Evolutionary conservation across 495 filamentous ascomycete species (phyloP), one percentile per base, ranked within the genome.

Genomic region (Podospora fimiseda): DNA sequence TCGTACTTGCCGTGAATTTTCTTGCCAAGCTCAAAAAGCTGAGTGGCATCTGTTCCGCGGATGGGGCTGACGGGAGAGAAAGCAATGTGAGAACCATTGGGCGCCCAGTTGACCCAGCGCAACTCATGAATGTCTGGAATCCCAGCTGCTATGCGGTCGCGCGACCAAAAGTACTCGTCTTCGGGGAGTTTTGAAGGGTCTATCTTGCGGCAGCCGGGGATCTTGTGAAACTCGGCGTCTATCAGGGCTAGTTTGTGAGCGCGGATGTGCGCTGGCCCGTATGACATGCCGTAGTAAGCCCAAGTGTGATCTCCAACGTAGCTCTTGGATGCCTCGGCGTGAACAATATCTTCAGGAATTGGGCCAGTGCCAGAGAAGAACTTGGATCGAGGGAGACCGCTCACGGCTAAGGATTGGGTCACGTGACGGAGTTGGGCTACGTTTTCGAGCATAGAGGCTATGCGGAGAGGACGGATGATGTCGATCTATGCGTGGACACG

Each of bases 41-140:
- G 57, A 9, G 64, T 66, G 4, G 76, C 80, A 48, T 80, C 79
- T 1, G 64, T 62, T 8, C 74, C 78, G n/a, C 70, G 59, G 24
- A 76, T 74, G n/a, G 72, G 71, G 8, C 69, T 63, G 45, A 84
- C 78, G 16, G 80, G 80, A n/a, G 69, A 72, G 63, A 81, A 84
- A 60, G 74, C 76, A 1, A 82, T 53, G 59, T 82, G 78, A 1
- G 67, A 70, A 11, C 76, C 78, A 56, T 81, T 81, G n/a, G 76
- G 77, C 3, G 71, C 53, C 77, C 77, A 80, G 56, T 80, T 76
- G 1, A 80, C 63, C 80, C 80, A 81, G 16, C 70, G 58, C 7
- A 81, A 63, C 53, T 81, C 80, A 14, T 70, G 66, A 45, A 75
- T 62, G 0, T 71, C 67, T 0, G 78, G 78, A 4, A 77, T 66